phyloP scores from a whole-genome alignment of 2,329 filamentous ascomycete species.

The Venturia nashicola region DNA sequence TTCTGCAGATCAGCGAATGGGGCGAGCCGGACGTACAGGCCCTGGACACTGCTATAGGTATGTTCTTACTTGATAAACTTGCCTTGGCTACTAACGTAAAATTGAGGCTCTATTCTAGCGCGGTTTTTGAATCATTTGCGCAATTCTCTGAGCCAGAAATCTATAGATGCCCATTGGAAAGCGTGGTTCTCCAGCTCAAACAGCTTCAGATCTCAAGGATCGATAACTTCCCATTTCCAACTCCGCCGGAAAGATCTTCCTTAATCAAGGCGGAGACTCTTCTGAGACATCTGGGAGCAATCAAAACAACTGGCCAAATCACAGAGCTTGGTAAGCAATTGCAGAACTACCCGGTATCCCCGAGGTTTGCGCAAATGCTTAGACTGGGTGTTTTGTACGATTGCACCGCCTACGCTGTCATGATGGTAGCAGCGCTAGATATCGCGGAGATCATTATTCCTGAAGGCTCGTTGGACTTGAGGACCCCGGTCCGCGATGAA shows the following conservation, averaged over 20 bases:
- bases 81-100: no score
- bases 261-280: constrained; percentile 77
- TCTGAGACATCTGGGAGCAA: constrained; percentile 71
- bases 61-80: no score
- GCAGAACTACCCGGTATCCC: constrained; percentile 79
- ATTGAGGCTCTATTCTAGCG: constrained; percentile 65
- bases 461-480: constrained; percentile 62
- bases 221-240: constrained; percentile 91
- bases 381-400: constrained; percentile 72
- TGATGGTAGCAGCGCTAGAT: constrained; percentile 77
- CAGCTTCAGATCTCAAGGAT: constrained; percentile 86
- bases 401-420: constrained; percentile 75
- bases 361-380: constrained; percentile 85
- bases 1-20: constrained; percentile 79
- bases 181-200: constrained; percentile 81
- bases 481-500: constrained; percentile 33
- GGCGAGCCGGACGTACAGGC: constrained; percentile 88
- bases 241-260: constrained; percentile 64
- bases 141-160: constrained; percentile 84
- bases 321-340: constrained; percentile 71
- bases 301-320: constrained; percentile 59
- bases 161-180: constrained; percentile 81
- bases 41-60: constrained; percentile 84
- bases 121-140: constrained; percentile 79
- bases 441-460: constrained; percentile 80